Percentiles rank a stretch among this genome's conserved stretches.
Evolutionary conservation across 129 eudicot genomes (phyloP).

Genomic region (Silybum marianum): DNA sequence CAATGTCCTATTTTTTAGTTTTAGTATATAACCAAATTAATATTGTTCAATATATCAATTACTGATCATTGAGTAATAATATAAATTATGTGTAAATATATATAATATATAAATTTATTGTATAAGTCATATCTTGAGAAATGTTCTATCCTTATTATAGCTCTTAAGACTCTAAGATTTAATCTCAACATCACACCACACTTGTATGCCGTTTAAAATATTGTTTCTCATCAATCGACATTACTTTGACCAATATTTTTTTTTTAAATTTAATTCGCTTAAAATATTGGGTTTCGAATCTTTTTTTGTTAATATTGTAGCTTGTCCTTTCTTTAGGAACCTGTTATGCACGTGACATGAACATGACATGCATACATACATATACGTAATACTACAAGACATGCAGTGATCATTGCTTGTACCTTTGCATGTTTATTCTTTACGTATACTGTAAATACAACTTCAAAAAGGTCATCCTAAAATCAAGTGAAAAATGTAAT

Average conservation of each 20-base stretch:
- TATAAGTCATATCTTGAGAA: neutral
- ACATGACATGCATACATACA: neutral
- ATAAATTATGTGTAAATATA: too few relatives aligned
- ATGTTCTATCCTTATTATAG: too few relatives aligned
- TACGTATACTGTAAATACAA: neutral
- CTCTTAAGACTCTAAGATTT: neutral
- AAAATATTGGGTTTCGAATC: neutral
- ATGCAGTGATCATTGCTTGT: slow-evolving; percentile 10
- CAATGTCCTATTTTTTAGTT: neutral
- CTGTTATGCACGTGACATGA: neutral
- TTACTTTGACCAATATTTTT: neutral
- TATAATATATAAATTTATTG: too few relatives aligned
- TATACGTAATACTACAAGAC: neutral
- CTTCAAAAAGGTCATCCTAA: neutral
- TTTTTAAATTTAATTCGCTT: neutral
- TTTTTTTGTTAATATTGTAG: neutral
- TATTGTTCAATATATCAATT: too few relatives aligned
- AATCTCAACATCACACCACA: neutral
- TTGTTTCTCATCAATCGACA: neutral
- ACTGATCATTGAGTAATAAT: neutral
- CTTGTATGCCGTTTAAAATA: neutral
- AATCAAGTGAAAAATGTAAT: neutral
- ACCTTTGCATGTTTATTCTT: neutral
- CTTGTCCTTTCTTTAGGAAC: neutral
- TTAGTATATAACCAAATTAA: neutral